Conservation (phyloP, 2,329 filamentous ascomycete species). For the Paecilomyces variotii region DNA sequence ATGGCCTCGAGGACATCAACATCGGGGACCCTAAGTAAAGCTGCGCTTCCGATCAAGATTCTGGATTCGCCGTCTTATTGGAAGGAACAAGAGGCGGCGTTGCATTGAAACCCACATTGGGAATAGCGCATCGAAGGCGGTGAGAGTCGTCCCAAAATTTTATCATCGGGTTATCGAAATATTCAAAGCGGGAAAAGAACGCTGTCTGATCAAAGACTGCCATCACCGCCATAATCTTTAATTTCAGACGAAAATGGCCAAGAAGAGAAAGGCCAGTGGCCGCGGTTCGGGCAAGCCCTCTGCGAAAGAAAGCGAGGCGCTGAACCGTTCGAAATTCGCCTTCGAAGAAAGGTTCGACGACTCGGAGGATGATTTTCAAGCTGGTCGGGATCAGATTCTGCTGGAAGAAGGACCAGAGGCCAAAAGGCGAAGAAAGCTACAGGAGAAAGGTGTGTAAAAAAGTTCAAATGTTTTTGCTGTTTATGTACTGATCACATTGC, state of each 20-base stretch:
- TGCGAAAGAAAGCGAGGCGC: slow-evolving; percentile 19
- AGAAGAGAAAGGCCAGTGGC: slow-evolving; percentile 61
- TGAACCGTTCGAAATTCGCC: slow-evolving; percentile 27
- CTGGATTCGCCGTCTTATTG: neutral
- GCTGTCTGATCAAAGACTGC: neutral
- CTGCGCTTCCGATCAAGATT: slow-evolving; percentile 14
- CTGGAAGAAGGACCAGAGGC: slow-evolving; percentile 72
- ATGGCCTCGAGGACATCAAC: neutral
- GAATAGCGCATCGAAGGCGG: slow-evolving; percentile 1
- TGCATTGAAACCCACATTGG: neutral
- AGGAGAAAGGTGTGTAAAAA: slow-evolving; percentile 52
- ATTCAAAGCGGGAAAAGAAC: neutral
- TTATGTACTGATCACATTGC: slow-evolving; percentile 9
- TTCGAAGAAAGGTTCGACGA: slow-evolving; percentile 71
- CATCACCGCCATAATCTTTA: slow-evolving; percentile 2
- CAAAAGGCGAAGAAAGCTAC: slow-evolving; percentile 64
- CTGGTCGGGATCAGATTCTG: slow-evolving; percentile 76
- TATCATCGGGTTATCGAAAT: neutral
- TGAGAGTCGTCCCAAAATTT: slow-evolving; percentile 4
- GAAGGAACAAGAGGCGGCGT: slow-evolving; percentile 2
- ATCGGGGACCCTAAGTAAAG: neutral
- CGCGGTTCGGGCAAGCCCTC: slow-evolving; percentile 30
- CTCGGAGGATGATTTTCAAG: slow-evolving; percentile 88
- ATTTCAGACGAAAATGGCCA: slow-evolving; percentile 39
- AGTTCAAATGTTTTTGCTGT: neutral